phyloP scores from a whole-genome alignment of 352 stramenopile genomes.

The Pilasporangium apinafurcum region DNA sequence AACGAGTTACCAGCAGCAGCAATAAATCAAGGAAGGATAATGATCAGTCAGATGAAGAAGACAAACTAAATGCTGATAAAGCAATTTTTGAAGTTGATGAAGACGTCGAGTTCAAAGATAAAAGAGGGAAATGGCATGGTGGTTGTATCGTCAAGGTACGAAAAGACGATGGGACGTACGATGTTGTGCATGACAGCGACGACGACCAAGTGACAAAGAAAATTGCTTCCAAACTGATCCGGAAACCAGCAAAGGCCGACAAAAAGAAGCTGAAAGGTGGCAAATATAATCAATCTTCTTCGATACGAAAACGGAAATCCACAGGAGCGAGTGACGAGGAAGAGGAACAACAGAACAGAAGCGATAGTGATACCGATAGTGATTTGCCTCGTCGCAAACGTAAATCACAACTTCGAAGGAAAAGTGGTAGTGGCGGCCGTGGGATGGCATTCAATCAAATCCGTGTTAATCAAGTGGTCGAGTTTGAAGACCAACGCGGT shows the following conservation, averaged over 20 bases:
- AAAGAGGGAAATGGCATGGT: constrained; percentile 21
- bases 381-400: too few species aligned
- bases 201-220: constrained; percentile 19
- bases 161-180: constrained; percentile 41
- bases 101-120: constrained; percentile 32
- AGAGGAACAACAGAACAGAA: constrained; percentile 8
- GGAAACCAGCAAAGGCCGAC: constrained; percentile 1
- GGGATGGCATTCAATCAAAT: constrained; percentile 16
- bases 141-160: constrained; percentile 24
- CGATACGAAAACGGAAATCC: constrained; percentile 16
- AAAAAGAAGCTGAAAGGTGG: constrained; percentile 5
- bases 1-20: constrained; percentile 5
- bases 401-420: neutral
- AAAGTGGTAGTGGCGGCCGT: neutral
- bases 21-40: constrained; percentile 3
- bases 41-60: constrained; percentile 7
- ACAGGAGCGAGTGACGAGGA: constrained; percentile 5
- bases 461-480: constrained; percentile 36
- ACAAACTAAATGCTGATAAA: too few species aligned
- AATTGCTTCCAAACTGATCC: constrained; percentile 18
- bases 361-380: neutral
- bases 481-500: constrained; percentile 46
- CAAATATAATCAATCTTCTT: constrained; percentile 8
- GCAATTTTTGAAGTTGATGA: constrained; percentile 13
- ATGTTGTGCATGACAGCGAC: constrained; percentile 39